Evolutionary conservation across 2,329 filamentous ascomycete genomes (phyloP).

Genomic region (Monosporascus sp.): DNA sequence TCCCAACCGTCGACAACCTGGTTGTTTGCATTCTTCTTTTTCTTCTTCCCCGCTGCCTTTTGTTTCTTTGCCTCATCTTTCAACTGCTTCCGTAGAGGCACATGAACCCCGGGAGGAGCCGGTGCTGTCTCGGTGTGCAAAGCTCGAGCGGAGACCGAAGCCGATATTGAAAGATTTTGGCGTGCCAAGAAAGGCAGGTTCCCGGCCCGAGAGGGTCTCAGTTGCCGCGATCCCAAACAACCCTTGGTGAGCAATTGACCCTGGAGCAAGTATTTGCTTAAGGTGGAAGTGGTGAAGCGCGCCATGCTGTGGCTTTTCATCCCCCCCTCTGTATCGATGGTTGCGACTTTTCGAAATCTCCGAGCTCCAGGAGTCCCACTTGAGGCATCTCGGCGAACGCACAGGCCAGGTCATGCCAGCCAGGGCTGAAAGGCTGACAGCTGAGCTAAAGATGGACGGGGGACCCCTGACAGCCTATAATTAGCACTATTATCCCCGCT

Average conservation of each 20-base stretch:
- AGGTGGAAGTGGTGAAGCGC: conserved; percentile 36
- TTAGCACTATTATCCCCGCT: no score
- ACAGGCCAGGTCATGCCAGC: no score
- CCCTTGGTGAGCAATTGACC: conserved; percentile 38
- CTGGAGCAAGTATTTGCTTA: conserved; percentile 45
- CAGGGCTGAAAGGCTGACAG: no score
- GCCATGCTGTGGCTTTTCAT: conserved; percentile 30
- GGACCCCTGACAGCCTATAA: no score
- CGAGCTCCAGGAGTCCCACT: no score
- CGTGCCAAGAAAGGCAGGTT: conserved; percentile 1
- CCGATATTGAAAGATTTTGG: neutral
- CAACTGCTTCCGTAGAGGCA: conserved; percentile 64
- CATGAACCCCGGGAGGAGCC: conserved; percentile 16
- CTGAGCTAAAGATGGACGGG: no score
- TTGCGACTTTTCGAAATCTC: no score
- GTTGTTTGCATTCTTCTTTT: conserved; percentile 39
- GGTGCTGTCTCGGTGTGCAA: conserved; percentile 28
- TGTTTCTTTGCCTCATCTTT: conserved; percentile 59
- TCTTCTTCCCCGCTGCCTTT: conserved; percentile 39
- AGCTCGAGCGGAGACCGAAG: conserved; percentile 15
- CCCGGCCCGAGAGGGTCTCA: neutral
- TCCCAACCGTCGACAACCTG: conserved; percentile 72
- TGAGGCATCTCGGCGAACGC: no score
- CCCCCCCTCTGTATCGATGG: no score
- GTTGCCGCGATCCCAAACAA: conserved; percentile 30